Evolutionary conservation across 2,329 filamentous ascomycete species (phyloP).

Genomic region (Volutella citrinella): DNA sequence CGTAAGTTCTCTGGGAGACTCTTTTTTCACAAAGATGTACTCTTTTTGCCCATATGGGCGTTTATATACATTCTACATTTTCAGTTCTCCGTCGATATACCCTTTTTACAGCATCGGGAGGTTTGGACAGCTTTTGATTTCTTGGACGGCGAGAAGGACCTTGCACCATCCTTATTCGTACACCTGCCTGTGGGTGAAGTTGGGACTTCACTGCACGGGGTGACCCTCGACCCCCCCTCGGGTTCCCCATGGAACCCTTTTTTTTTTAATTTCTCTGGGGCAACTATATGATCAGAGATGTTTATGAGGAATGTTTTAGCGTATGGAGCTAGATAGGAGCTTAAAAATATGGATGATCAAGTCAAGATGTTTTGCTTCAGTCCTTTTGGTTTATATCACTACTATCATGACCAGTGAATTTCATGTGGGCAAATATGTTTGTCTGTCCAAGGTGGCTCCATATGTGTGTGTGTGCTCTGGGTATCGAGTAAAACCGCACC

Average conservation of each 20-base stretch:
- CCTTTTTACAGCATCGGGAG: constrained; percentile 23
- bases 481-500: no score
- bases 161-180: constrained; percentile 20
- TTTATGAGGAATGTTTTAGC: constrained; percentile 17
- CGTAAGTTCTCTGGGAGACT: constrained; percentile 8
- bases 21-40: constrained; percentile 4
- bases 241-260: constrained; percentile 6
- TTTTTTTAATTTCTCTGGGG: constrained; percentile 11
- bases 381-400: no score
- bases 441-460: no score
- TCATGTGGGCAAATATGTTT: no score
- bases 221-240: constrained; percentile 13
- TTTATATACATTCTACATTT: constrained; percentile 25
- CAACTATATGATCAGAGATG: constrained; percentile 23
- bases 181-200: neutral
- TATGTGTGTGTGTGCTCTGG: no score
- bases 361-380: constrained; percentile 11
- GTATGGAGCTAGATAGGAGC: constrained; percentile 10
- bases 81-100: constrained; percentile 30
- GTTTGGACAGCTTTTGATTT: constrained; percentile 10
- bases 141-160: constrained; percentile 16
- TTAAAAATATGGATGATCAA: constrained; percentile 20
- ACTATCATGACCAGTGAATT: no score
- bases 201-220: constrained; percentile 11
- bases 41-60: constrained; percentile 20